Conservation (phyloP, 176 grass and related monocot species). For the Triticum dicoccoides region DNA sequence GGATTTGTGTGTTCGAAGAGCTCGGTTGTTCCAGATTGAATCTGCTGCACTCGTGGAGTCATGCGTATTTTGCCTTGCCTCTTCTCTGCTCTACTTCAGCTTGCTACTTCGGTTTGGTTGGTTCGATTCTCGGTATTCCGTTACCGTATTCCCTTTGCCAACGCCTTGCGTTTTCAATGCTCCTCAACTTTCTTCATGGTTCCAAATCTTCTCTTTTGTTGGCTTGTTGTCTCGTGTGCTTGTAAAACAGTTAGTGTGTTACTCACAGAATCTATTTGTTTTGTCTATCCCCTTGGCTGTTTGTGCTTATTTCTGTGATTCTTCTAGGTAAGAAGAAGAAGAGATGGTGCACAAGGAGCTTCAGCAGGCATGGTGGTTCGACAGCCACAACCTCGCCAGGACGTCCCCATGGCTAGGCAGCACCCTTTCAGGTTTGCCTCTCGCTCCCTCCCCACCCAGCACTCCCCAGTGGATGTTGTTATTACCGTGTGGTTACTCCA, state of each 20-base stretch:
- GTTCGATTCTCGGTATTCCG: background rate
- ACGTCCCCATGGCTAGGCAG: slow-evolving; percentile 53
- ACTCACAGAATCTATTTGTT: background rate
- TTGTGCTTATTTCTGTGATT: background rate
- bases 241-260: background rate
- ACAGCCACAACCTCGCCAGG: slow-evolving; percentile 47
- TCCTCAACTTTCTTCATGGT: background rate
- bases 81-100: background rate
- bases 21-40: background rate
- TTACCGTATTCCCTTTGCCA: background rate
- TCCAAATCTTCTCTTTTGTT: background rate
- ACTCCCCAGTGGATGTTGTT: background rate
- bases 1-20: background rate
- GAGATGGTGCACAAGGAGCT: slow-evolving; percentile 56
- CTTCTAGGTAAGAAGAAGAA: slow-evolving; percentile 18
- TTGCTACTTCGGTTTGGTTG: no score
- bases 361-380: slow-evolving; percentile 80
- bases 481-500: background rate
- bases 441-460: background rate
- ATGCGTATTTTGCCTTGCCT: no score
- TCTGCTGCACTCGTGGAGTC: background rate
- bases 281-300: background rate
- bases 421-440: slow-evolving; percentile 58
- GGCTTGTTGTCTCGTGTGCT: background rate
- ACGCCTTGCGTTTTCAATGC: background rate